A percentile compares a stretch with the other conserved stretches of the same genome.
Conservation (phyloP, 2,329 filamentous ascomycete genomes). For the Thelonectria blattea region DNA sequence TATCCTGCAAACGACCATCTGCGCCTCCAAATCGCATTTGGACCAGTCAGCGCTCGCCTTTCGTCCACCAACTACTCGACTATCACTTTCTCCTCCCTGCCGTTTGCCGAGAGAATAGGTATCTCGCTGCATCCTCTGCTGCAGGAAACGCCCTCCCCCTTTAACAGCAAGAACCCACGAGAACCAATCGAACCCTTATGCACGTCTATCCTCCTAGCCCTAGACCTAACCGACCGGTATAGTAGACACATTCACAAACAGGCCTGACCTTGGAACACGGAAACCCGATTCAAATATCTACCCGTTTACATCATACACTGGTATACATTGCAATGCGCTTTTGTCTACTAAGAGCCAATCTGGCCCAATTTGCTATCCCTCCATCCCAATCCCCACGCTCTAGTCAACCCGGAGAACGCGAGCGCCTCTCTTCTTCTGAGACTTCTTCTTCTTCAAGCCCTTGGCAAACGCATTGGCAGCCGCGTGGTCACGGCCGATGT, state of each 20-base stretch:
- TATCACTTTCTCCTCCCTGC: too few species aligned
- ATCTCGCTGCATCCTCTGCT: too few species aligned
- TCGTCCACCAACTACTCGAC: too few species aligned
- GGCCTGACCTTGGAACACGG: not conserved
- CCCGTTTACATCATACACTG: constrained; percentile 42
- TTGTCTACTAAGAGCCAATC: constrained; percentile 41
- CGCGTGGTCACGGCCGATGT: constrained; percentile 87
- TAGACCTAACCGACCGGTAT: too few species aligned
- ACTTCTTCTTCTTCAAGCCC: constrained; percentile 85
- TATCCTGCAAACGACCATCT: too few species aligned
- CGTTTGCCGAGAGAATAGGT: too few species aligned
- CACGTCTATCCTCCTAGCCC: too few species aligned
- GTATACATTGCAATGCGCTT: constrained; percentile 48
- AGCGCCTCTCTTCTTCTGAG: constrained; percentile 73
- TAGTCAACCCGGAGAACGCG: constrained; percentile 76
- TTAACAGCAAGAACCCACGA: too few species aligned
- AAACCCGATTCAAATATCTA: constrained; percentile 20
- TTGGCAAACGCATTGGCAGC: constrained; percentile 72
- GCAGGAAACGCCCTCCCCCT: too few species aligned
- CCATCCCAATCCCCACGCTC: constrained; percentile 27
- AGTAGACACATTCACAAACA: not conserved
- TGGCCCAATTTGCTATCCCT: constrained; percentile 28
- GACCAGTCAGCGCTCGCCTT: too few species aligned
- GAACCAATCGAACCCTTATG: too few species aligned
- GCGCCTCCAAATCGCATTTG: too few species aligned